A percentile compares a stretch with the other conserved stretches of the same genome.
Conservation (phyloP, 2,329 filamentous ascomycete species). For the Bisporella sp. region DNA sequence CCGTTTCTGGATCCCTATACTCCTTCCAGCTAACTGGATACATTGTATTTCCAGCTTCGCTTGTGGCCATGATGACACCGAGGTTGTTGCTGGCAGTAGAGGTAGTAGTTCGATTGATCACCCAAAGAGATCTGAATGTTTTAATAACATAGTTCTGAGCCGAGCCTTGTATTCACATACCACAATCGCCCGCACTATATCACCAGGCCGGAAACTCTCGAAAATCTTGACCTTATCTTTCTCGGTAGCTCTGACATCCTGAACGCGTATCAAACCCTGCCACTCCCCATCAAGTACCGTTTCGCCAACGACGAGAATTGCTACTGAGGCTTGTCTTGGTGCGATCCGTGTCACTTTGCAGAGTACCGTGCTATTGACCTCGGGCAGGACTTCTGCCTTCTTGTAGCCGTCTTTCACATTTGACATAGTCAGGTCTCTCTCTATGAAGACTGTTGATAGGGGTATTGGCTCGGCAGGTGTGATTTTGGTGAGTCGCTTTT, state of each 20-base stretch:
- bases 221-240: conserved; percentile 91
- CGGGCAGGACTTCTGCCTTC: conserved; percentile 66
- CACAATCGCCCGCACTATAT: conserved; percentile 82
- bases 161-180: conserved; percentile 33
- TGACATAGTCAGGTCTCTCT: conserved; percentile 20
- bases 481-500: conserved; percentile 54
- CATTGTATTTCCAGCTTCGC: conserved; percentile 84
- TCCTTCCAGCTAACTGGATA: conserved; percentile 93
- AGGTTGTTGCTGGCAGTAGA: conserved; percentile 87
- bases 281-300: conserved; percentile 71
- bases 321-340: conserved; percentile 76
- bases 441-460: conserved; percentile 50
- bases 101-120: conserved; percentile 91
- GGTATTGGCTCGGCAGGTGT: conserved; percentile 35
- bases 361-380: conserved; percentile 73
- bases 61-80: conserved; percentile 88
- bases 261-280: conserved; percentile 76
- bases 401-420: conserved; percentile 16
- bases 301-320: conserved; percentile 76
- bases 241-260: conserved; percentile 91
- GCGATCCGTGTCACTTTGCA: conserved; percentile 81
- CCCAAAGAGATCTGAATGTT: conserved; percentile 68
- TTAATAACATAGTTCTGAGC: neutral
- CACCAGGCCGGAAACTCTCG: conserved; percentile 86
- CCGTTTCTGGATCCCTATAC: conserved; percentile 77